A percentile compares a stretch with the other conserved stretches of the same genome.
Conservation (phyloP, 768 basidiomycete genomes). For the Russula compacta region DNA sequence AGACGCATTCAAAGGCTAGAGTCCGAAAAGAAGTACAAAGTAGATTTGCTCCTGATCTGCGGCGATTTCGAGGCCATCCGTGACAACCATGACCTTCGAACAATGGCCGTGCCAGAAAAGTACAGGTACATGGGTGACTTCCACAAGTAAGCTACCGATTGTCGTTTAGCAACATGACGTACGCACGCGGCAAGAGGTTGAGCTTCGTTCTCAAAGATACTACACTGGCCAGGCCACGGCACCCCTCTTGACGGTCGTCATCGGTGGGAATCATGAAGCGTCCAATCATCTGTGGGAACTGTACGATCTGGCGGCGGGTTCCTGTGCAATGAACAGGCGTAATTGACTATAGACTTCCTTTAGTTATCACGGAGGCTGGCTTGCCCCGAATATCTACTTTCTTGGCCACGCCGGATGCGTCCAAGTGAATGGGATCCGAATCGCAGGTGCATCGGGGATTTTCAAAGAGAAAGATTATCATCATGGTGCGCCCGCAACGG, state of each 20-base stretch:
- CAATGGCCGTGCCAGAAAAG: conserved; percentile 87
- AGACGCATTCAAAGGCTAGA: conserved; percentile 57
- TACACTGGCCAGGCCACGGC: conserved; percentile 25
- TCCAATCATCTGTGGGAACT: conserved; percentile 96
- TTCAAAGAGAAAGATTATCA: conserved; percentile 72
- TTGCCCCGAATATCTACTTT: conserved; percentile 95
- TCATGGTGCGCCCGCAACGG: conserved; percentile 36
- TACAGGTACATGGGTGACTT: conserved; percentile 82
- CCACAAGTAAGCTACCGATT: conserved; percentile 42
- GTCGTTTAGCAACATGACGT: background rate
- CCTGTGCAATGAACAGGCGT: conserved; percentile 6
- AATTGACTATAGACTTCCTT: background rate
- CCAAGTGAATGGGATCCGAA: conserved; percentile 76
- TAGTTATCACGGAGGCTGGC: conserved; percentile 94
- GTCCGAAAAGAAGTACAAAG: conserved; percentile 46
- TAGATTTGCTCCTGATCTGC: conserved; percentile 85
- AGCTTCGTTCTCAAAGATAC: conserved; percentile 43
- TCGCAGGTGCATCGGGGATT: conserved; percentile 89
- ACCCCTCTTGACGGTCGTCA: conserved; percentile 83
- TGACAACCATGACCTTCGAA: conserved; percentile 74
- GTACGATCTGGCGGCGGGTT: conserved; percentile 35
- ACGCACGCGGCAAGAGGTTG: background rate
- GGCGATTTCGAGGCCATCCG: conserved; percentile 95
- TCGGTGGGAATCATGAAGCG: conserved; percentile 97
- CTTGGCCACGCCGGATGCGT: conserved; percentile 88